A percentile compares a stretch with the other conserved stretches of the same genome.
Conservation (phyloP, 306 rosid genomes). For the Glycine tomentella region DNA sequence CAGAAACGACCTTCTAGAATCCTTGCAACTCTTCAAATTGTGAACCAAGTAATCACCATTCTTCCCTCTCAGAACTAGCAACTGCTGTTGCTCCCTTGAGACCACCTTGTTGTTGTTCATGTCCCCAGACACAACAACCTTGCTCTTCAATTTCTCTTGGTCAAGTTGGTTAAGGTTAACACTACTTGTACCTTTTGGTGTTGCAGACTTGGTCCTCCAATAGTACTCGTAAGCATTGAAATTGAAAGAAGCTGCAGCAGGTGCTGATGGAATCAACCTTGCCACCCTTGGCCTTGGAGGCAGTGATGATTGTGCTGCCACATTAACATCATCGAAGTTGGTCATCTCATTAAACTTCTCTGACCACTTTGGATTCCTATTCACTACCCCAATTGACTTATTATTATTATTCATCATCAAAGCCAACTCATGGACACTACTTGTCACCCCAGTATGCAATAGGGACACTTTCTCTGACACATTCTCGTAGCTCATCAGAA, state of each 20-base stretch:
- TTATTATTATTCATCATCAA: constrained; percentile 54
- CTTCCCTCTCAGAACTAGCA: constrained; percentile 65
- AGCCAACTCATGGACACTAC: constrained; percentile 57
- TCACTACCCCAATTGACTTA: constrained; percentile 60
- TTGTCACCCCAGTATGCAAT: constrained; percentile 48
- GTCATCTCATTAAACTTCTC: constrained; percentile 58
- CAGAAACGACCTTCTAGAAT: constrained; percentile 73
- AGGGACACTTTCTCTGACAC: constrained; percentile 40
- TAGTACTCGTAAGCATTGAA: constrained; percentile 73
- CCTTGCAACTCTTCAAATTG: constrained; percentile 73
- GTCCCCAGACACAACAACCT: constrained; percentile 44
- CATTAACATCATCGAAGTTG: constrained; percentile 53
- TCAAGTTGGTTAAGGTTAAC: constrained; percentile 32
- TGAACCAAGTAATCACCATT: constrained; percentile 73
- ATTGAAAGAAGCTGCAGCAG: constrained; percentile 58
- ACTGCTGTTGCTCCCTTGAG: constrained; percentile 55
- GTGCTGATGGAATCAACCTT: constrained; percentile 53
- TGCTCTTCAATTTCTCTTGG: constrained; percentile 37
- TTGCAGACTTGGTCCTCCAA: constrained; percentile 64
- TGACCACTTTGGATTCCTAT: constrained; percentile 63
- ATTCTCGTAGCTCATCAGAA: neutral
- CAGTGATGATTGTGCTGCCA: constrained; percentile 60
- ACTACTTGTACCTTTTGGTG: constrained; percentile 13
- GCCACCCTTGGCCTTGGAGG: constrained; percentile 65
- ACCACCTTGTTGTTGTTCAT: constrained; percentile 19